phyloP scores from a whole-genome alignment of 768 basidiomycete genomes.

The Termitomyces titanicus region DNA sequence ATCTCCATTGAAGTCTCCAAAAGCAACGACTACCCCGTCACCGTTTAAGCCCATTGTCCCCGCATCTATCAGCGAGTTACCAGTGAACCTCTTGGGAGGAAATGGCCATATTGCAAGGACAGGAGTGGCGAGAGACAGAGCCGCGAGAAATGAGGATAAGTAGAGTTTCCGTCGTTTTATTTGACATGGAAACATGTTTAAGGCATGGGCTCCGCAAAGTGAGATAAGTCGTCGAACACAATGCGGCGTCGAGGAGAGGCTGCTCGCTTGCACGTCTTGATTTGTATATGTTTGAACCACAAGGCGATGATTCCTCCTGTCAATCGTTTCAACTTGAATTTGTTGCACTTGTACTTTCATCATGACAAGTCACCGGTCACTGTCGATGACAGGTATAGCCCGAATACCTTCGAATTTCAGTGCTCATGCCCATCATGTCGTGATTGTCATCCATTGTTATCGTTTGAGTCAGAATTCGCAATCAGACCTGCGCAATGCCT shows the following conservation, averaged over 20 bases:
- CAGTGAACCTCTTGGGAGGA: constrained; percentile 77
- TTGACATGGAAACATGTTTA: constrained; percentile 7
- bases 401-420: neutral
- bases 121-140: constrained; percentile 5
- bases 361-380: too few species aligned
- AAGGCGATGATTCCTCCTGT: neutral
- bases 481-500: neutral
- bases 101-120: constrained; percentile 68
- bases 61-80: constrained; percentile 76
- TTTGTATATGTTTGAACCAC: constrained; percentile 4
- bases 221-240: neutral
- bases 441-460: neutral
- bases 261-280: neutral
- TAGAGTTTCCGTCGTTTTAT: constrained; percentile 9
- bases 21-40: constrained; percentile 77
- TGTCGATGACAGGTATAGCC: too few species aligned
- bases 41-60: constrained; percentile 75
- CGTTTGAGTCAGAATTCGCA: neutral
- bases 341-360: too few species aligned
- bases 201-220: constrained; percentile 3
- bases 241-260: neutral
- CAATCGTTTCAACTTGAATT: too few species aligned
- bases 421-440: neutral
- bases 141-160: neutral
- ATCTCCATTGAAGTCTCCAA: constrained; percentile 95